Conservation (phyloP, 306 rosid genomes). For the Ochetophila trinervis region DNA sequence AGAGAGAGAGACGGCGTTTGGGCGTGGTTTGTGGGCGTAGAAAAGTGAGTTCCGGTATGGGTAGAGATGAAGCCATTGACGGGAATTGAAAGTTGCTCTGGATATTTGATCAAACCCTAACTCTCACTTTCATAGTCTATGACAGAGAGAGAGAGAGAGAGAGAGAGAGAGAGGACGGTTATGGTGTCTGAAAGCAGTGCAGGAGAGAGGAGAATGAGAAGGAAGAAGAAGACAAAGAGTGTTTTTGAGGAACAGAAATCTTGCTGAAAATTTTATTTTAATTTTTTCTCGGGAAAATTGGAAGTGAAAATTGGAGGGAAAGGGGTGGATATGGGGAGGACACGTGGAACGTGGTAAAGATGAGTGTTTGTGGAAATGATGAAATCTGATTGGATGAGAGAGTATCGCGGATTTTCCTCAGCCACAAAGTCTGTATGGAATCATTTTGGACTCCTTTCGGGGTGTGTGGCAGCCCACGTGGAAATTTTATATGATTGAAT, state of each 20-base stretch:
- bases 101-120: constrained; percentile 25
- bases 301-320: constrained; percentile 16
- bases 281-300: neutral
- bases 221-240: constrained; percentile 15
- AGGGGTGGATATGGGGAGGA: constrained; percentile 49
- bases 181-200: neutral
- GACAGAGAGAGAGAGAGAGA: neutral
- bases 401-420: constrained; percentile 17
- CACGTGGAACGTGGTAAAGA: constrained; percentile 65
- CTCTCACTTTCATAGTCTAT: constrained; percentile 41
- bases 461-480: constrained; percentile 22
- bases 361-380: constrained; percentile 27
- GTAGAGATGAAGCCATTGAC: constrained; percentile 55
- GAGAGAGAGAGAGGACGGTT: neutral
- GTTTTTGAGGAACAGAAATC: constrained; percentile 10
- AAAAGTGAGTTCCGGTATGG: constrained; percentile 52
- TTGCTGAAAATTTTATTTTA: neutral
- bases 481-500: neutral
- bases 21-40: constrained; percentile 46
- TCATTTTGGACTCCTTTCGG: constrained; percentile 31
- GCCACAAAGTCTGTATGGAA: constrained; percentile 38
- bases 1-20: constrained; percentile 38
- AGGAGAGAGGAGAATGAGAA: constrained; percentile 7
- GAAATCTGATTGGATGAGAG: constrained; percentile 48
- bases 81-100: neutral